Conservation (phyloP, 2,329 filamentous ascomycete genomes). For the Ceratocystis cacaofunesta region DNA sequence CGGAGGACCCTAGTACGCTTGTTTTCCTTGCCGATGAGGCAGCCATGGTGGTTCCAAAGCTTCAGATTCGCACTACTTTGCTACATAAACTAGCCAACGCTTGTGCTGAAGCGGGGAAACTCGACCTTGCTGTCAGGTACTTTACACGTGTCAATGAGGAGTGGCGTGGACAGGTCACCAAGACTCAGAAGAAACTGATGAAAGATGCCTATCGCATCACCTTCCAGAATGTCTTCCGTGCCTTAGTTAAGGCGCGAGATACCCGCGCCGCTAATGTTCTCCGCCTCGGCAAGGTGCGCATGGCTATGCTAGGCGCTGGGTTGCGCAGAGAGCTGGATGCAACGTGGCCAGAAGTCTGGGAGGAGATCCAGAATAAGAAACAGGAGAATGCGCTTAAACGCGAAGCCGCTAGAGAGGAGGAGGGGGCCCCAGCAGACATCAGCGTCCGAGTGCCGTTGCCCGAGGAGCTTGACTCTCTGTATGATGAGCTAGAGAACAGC, state of each 20-base stretch:
- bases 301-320: slow-evolving; percentile 9
- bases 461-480: slow-evolving; percentile 6
- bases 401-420: neutral
- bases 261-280: slow-evolving; percentile 1
- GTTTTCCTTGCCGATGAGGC: slow-evolving; percentile 15
- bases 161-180: slow-evolving; percentile 7
- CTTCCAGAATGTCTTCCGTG: slow-evolving; percentile 16
- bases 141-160: slow-evolving; percentile 7
- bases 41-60: slow-evolving; percentile 1
- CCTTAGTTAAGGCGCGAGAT: neutral
- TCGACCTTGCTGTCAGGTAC: slow-evolving; percentile 24
- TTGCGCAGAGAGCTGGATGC: slow-evolving; percentile 13
- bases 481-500: neutral
- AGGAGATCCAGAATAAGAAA: slow-evolving; percentile 1
- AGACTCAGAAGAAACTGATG: slow-evolving; percentile 9
- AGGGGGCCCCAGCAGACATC: neutral
- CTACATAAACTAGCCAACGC: slow-evolving; percentile 21
- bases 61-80: slow-evolving; percentile 12
- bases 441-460: neutral
- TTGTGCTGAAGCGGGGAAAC: slow-evolving; percentile 22
- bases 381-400: slow-evolving; percentile 6
- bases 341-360: slow-evolving; percentile 12
- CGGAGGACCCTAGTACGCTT: neutral
- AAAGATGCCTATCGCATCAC: slow-evolving; percentile 16
- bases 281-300: slow-evolving; percentile 8